Base-by-base conservation (phyloP, 208 protist genomes). In the Trypanosoma rangeli region DNA sequence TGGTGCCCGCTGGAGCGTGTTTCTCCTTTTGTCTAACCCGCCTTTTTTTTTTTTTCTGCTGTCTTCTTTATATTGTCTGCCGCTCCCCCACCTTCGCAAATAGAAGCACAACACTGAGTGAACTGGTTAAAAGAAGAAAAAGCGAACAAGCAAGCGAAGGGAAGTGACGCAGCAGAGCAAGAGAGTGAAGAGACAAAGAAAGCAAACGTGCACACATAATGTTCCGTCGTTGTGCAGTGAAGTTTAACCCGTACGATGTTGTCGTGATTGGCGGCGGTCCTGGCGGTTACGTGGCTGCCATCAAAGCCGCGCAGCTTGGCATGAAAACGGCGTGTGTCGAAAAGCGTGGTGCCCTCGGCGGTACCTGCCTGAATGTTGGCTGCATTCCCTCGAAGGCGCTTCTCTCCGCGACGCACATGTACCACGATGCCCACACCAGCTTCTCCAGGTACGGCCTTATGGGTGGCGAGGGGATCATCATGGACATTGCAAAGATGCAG, bases 311-410 rank as follows among this genome's bases (percentile, higher is more conserved):
- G 16, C 99, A 99, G 89, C 89, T 99, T 7, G 99, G 99, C 31
- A 74, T 99, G 39, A 99, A 99, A 72, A 97, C 97, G 0, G 93
- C 97, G 13, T 99, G 99, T 79, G 82, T 99, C 33, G 99, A 99
- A 80, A 99, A 98, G 86, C 92, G 98, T 68, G 98, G 98, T 35
- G 65, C 89, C 44, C 93, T 99, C 24, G 99, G 99, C 35, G 98
- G 98, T 68, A 99, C 98, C 20, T 99, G 99, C 90, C 89, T 99
- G n/a, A 99, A 99, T 82, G 98, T 99, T 37, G 98, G 97, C 37
- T 99, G 99, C 91, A 99, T 99, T 74, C 99, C 99, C 16, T 99
- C 98, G 60, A 99, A 99, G 90, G 90, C 98, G 42, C 94, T 99
- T 7, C 91, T 99, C 0, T 93, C 99, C 79, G 93, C 98, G 35